phyloP scores from a whole-genome alignment of 345 rosid genomes.

The Moricandia arvensis region DNA sequence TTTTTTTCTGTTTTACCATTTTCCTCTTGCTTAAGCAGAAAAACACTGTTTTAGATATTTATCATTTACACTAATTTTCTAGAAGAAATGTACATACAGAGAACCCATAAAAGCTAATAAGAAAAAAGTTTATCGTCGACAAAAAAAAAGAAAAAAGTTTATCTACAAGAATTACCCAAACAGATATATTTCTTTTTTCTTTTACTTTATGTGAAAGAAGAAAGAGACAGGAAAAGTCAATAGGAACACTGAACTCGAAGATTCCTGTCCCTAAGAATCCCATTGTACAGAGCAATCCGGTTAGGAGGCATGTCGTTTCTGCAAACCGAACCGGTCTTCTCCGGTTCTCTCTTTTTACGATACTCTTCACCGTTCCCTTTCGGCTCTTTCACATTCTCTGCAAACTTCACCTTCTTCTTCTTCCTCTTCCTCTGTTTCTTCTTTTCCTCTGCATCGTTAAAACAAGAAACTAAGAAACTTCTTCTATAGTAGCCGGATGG shows the following conservation, averaged over 20 bases:
- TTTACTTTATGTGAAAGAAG: background rate
- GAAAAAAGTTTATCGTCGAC: background rate
- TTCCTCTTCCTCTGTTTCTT: slow-evolving; percentile 44
- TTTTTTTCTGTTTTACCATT: background rate
- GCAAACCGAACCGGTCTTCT: slow-evolving; percentile 37
- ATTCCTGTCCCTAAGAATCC: slow-evolving; percentile 63
- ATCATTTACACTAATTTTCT: slow-evolving; percentile 23
- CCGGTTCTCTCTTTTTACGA: slow-evolving; percentile 40
- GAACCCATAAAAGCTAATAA: background rate
- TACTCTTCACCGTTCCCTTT: slow-evolving; percentile 58
- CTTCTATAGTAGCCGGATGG: background rate
- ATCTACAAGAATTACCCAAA: slow-evolving; percentile 7
- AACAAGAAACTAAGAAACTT: slow-evolving; percentile 1
- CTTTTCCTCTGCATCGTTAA: slow-evolving; percentile 40
- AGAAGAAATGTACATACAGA: slow-evolving; percentile 12
- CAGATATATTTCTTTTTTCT: background rate
- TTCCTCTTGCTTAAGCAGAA: background rate
- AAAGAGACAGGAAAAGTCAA: slow-evolving; percentile 21
- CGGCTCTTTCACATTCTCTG: slow-evolving; percentile 72
- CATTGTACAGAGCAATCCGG: slow-evolving; percentile 64
- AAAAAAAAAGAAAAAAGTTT: background rate
- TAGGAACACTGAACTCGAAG: slow-evolving; percentile 47
- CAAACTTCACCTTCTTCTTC: slow-evolving; percentile 63
- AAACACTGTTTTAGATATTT: slow-evolving; percentile 10
- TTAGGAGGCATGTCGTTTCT: slow-evolving; percentile 55